A percentile compares a stretch with the other conserved stretches of the same genome.
These are phyloP conservation scores for Exophiala oligosperma DNA, from an alignment of 2,329 filamentous ascomycete genomes.

Conservation along the genomic window DNA sequence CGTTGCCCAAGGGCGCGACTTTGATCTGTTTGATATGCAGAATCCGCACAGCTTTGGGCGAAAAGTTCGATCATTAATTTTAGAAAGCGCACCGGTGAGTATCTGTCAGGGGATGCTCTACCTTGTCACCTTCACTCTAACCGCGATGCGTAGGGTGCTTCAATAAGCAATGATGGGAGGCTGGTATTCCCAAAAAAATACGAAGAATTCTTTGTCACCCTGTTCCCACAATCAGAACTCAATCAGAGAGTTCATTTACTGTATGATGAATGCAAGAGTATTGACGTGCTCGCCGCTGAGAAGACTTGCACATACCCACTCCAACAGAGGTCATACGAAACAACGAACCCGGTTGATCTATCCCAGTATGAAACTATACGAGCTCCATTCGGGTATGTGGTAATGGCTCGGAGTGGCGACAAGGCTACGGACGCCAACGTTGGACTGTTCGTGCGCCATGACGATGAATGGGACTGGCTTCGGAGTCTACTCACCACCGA, in stretches of 20 bases:
- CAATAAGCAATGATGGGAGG: slow-evolving; percentile 22
- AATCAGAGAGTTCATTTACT: slow-evolving; percentile 31
- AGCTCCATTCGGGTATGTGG: slow-evolving; percentile 36
- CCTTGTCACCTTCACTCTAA: too few relatives aligned
- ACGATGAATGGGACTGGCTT: slow-evolving; percentile 48
- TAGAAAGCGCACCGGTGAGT: slow-evolving; percentile 7
- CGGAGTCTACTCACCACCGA: slow-evolving; percentile 25
- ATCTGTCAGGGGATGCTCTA: too few relatives aligned
- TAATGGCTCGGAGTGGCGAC: slow-evolving; percentile 42
- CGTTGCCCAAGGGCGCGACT: slow-evolving; percentile 42
- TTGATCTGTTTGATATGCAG: slow-evolving; percentile 27
- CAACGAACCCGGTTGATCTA: slow-evolving; percentile 17
- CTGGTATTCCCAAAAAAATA: slow-evolving; percentile 22
- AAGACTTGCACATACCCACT: slow-evolving; percentile 17
- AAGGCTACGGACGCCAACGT: slow-evolving; percentile 49
- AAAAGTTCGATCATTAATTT: slow-evolving; percentile 17
- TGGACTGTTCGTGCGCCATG: slow-evolving; percentile 46
- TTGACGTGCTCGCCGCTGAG: neutral
- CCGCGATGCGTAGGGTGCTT: slow-evolving; percentile 18
- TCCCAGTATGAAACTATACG: slow-evolving; percentile 30
- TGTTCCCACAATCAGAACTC: slow-evolving; percentile 32
- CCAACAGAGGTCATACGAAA: slow-evolving; percentile 27
- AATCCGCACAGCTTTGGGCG: slow-evolving; percentile 25
- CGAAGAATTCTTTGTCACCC: slow-evolving; percentile 33
- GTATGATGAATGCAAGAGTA: slow-evolving; percentile 22